Conservation (phyloP, 257 asterid species). For the Solanum medicagineum region DNA sequence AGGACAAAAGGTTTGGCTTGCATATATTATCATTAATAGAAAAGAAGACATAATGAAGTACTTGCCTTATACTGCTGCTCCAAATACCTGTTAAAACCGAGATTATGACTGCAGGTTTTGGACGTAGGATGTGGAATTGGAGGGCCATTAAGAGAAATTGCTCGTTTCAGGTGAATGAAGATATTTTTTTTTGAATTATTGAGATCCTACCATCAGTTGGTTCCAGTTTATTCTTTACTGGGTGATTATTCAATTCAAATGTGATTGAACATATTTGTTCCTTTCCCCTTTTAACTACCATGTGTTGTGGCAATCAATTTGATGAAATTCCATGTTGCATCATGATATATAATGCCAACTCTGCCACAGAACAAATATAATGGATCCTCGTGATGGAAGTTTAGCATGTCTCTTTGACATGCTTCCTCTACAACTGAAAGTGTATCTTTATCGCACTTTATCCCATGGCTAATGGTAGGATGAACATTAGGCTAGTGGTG, state of each 20-base stretch:
- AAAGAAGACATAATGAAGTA: background rate
- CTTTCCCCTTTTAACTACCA: background rate
- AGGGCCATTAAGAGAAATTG: slow-evolving; percentile 92
- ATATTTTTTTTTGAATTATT: background rate
- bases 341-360: background rate
- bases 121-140: slow-evolving; percentile 99
- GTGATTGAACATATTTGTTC: background rate
- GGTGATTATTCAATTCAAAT: background rate
- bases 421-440: background rate
- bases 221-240: background rate
- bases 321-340: background rate
- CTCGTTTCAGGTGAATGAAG: slow-evolving; percentile 65
- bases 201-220: background rate
- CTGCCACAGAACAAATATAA: background rate
- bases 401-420: background rate
- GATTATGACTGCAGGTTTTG: slow-evolving; percentile 52
- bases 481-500: background rate
- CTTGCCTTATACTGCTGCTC: background rate
- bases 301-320: background rate
- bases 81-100: background rate
- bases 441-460: background rate
- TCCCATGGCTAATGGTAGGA: background rate
- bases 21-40: background rate
- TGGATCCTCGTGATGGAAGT: background rate
- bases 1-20: slow-evolving; percentile 63